Conservation (phyloP, 83 land plant species). For the Picea abies region DNA sequence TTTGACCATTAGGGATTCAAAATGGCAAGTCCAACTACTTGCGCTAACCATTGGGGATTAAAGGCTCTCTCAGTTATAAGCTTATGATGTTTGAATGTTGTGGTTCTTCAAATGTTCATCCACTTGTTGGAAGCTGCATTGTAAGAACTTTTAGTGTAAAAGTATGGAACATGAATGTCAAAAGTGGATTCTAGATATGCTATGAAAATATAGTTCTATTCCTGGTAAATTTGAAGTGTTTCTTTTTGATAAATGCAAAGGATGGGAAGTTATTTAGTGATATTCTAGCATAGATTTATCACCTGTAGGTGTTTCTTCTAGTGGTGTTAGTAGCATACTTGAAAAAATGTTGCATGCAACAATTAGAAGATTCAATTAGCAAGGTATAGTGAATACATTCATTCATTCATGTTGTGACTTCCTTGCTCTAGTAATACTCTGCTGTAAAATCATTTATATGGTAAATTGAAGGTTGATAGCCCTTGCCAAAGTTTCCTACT, state of each 20-base stretch:
- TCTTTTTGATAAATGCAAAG: background rate
- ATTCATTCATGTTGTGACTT: background rate
- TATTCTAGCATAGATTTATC: background rate
- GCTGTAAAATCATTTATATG: background rate
- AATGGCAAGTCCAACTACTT: too few species aligned
- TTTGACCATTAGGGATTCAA: too few species aligned
- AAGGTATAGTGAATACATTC: conserved; percentile 38
- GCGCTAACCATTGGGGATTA: too few species aligned
- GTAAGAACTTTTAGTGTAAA: background rate
- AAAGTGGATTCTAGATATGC: background rate
- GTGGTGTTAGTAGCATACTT: conserved; percentile 54
- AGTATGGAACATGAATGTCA: background rate
- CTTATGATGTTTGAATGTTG: too few species aligned
- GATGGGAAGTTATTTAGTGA: background rate
- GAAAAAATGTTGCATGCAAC: conserved; percentile 63
- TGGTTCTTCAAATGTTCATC: background rate
- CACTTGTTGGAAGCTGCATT: background rate
- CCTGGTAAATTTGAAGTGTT: background rate
- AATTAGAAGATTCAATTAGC: conserved; percentile 69
- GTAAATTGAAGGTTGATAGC: too few species aligned
- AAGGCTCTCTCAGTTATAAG: too few species aligned
- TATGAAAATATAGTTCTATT: background rate
- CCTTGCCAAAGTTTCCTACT: too few species aligned
- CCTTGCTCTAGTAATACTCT: background rate
- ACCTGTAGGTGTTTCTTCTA: background rate